phyloP scores from a whole-genome alignment of 1,284 basidiomycete genomes.

The Rhizoctonia solani region DNA sequence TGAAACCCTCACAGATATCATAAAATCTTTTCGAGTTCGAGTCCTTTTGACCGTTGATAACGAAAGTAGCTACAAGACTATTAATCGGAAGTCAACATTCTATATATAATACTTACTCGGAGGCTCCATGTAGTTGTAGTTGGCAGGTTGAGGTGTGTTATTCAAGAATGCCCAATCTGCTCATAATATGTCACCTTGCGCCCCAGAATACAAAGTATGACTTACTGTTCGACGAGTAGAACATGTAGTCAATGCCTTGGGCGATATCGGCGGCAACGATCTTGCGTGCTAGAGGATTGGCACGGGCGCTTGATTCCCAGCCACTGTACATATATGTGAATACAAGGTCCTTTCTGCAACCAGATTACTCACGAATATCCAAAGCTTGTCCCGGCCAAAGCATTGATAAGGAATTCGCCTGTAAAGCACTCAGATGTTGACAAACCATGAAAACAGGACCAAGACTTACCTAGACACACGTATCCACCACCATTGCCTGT shows the following conservation, averaged over 20 bases:
- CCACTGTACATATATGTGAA: constrained; percentile 40
- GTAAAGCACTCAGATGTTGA: constrained; percentile 51
- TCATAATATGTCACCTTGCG: constrained; percentile 45
- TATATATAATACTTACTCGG: constrained; percentile 37
- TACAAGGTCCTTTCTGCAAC: constrained; percentile 55
- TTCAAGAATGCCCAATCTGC: constrained; percentile 57
- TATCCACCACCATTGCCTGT: constrained; percentile 62
- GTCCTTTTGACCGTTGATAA: constrained; percentile 11
- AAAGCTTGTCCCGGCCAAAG: constrained; percentile 54
- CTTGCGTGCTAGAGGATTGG: constrained; percentile 18
- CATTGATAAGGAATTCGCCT: constrained; percentile 40
- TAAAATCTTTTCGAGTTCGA: constrained; percentile 42
- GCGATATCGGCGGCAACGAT: constrained; percentile 21
- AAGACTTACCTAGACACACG: constrained; percentile 20
- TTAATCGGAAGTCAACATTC: neutral
- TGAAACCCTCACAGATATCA: constrained; percentile 44
- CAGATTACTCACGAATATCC: constrained; percentile 56
- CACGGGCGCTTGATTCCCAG: constrained; percentile 58
- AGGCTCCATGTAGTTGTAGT: constrained; percentile 58
- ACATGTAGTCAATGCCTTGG: constrained; percentile 22
- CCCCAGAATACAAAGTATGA: constrained; percentile 28
- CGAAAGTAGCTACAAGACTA: neutral
- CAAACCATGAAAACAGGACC: neutral
- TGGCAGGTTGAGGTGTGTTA: constrained; percentile 52
- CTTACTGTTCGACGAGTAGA: constrained; percentile 41